Evolutionary conservation across 352 stramenopile species (phyloP).

Genomic region (Phytophthora ramorum): DNA sequence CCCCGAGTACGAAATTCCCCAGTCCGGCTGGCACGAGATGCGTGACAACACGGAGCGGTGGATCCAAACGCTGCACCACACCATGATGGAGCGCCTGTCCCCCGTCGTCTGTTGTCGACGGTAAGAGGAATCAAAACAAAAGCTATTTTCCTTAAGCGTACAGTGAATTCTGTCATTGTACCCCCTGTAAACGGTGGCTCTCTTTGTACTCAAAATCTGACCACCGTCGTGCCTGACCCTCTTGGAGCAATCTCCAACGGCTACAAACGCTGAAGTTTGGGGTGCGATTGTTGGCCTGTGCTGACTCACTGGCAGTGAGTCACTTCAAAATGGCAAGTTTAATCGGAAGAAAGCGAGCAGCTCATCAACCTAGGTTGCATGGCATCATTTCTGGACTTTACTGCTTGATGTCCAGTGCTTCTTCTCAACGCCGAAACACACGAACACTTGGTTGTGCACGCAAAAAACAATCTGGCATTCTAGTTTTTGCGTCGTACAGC

Average conservation of each 20-base stretch:
- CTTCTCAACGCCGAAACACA: no score
- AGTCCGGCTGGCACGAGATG: slow-evolving; percentile 41
- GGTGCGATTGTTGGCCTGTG: background rate
- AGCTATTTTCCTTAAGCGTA: background rate
- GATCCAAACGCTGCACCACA: slow-evolving; percentile 43
- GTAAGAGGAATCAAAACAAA: slow-evolving; percentile 8
- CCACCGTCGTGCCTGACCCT: background rate
- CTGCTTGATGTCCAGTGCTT: background rate
- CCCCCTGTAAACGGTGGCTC: no score
- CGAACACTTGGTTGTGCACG: no score
- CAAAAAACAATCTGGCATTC: background rate
- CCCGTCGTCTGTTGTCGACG: slow-evolving; percentile 35
- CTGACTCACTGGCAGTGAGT: background rate
- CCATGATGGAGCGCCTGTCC: slow-evolving; percentile 40
- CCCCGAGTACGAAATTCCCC: slow-evolving; percentile 40
- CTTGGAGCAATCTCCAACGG: no score
- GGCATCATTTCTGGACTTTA: background rate
- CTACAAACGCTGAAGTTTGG: background rate
- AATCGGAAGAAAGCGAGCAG: background rate
- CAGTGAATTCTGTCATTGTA: no score
- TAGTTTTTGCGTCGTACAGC: background rate
- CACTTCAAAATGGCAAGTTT: no score
- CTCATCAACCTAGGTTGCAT: background rate
- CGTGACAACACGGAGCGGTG: slow-evolving; percentile 43
- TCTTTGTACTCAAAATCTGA: background rate